These are phyloP conservation scores for Aspergillus neotritici DNA, from an alignment of 2,329 filamentous ascomycete species.

Conservation along the genomic window DNA sequence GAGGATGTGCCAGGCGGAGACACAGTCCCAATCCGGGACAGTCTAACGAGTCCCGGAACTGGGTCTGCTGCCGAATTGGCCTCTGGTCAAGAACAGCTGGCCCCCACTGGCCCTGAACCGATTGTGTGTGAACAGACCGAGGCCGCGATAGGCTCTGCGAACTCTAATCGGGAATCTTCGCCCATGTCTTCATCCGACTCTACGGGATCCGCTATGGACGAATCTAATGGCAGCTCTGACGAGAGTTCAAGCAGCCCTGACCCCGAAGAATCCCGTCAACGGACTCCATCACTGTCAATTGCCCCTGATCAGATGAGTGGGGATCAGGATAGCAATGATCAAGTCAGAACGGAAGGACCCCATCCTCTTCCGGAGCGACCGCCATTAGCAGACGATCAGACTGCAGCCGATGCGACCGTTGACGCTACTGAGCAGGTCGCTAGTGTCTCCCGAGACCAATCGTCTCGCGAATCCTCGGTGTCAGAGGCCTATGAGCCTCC, in stretches of 20 bases:
- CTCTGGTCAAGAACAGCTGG: too few species aligned
- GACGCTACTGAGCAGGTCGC: slow-evolving; percentile 5
- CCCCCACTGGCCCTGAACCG: too few species aligned
- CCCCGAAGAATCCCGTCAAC: slow-evolving; percentile 8
- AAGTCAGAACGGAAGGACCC: slow-evolving; percentile 1
- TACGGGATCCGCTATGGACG: slow-evolving; percentile 35
- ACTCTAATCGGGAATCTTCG: slow-evolving; percentile 10
- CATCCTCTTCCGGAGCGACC: slow-evolving; percentile 9
- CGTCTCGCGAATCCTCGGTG: slow-evolving; percentile 26
- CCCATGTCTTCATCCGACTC: slow-evolving; percentile 26
- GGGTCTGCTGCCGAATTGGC: too few species aligned
- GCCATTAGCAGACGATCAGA: slow-evolving; percentile 1
- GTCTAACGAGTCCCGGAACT: too few species aligned
- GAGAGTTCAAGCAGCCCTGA: slow-evolving; percentile 16
- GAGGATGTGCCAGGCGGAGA: too few species aligned
- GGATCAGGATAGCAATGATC: slow-evolving; percentile 1
- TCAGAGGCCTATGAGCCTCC: slow-evolving; percentile 56
- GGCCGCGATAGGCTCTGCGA: background rate
- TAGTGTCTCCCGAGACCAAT: slow-evolving; percentile 10
- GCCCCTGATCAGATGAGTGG: background rate
- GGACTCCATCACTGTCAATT: background rate
- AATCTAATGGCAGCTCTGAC: slow-evolving; percentile 29
- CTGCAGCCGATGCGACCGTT: slow-evolving; percentile 3
- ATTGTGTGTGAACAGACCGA: slow-evolving; percentile 7
- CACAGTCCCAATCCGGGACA: too few species aligned